These are phyloP conservation scores for Elasticomyces elasticus DNA, from an alignment of 495 filamentous ascomycete genomes.

Conservation along the genomic window DNA sequence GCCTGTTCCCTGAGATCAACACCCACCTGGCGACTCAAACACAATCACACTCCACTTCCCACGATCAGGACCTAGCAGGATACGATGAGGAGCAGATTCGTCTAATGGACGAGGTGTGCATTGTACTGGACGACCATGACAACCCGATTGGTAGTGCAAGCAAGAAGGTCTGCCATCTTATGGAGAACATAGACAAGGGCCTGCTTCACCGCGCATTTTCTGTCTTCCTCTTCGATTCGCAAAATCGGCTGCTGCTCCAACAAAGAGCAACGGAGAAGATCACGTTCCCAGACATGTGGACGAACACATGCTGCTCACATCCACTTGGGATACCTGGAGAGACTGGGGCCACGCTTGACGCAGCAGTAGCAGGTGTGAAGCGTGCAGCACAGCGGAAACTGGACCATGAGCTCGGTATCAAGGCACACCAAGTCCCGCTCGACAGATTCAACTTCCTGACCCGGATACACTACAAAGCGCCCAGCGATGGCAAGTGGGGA, in stretches of 20 bases:
- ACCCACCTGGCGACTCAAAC: constrained; percentile 52
- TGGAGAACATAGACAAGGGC: constrained; percentile 93
- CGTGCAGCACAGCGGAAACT: constrained; percentile 87
- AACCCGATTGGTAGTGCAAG: constrained; percentile 89
- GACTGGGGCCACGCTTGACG: constrained; percentile 73
- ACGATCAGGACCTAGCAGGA: constrained; percentile 50
- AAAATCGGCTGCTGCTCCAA: constrained; percentile 83
- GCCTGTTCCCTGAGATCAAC: constrained; percentile 91
- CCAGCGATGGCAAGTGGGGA: constrained; percentile 95
- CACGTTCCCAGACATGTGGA: constrained; percentile 99
- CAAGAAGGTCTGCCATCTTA: constrained; percentile 98
- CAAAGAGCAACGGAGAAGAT: constrained; percentile 96
- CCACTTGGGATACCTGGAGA: constrained; percentile 84
- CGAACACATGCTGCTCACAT: constrained; percentile 99
- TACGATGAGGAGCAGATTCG: constrained; percentile 97
- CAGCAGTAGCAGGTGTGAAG: constrained; percentile 74
- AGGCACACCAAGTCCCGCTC: constrained; percentile 76
- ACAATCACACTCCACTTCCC: constrained; percentile 27
- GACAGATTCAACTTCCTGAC: constrained; percentile 91
- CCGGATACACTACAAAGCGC: constrained; percentile 94
- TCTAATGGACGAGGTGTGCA: constrained; percentile 98
- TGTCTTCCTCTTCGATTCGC: constrained; percentile 87
- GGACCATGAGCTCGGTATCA: constrained; percentile 89
- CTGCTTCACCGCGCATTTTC: constrained; percentile 96
- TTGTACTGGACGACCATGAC: constrained; percentile 87